These are phyloP conservation scores for Pseudogymnoascus sp. DNA, from an alignment of 2,329 filamentous ascomycete species.

Conservation along the genomic window DNA sequence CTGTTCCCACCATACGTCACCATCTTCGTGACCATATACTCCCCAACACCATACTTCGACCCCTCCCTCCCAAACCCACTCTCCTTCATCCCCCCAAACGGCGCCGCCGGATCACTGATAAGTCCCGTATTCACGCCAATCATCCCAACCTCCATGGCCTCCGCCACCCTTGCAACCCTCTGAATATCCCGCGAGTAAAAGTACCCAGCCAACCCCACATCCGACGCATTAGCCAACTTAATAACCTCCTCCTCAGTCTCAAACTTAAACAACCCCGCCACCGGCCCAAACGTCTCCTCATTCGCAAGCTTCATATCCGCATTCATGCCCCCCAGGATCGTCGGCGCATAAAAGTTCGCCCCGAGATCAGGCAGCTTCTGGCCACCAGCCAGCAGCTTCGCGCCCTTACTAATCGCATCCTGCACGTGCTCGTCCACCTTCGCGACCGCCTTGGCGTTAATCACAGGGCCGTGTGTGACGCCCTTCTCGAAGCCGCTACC, in stretches of 20 bases:
- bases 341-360: constrained; percentile 80
- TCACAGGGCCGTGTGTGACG: constrained; percentile 72
- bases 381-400: constrained; percentile 66
- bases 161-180: constrained; percentile 53
- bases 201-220: constrained; percentile 88
- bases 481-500: constrained; percentile 64
- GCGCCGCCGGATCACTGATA: constrained; percentile 46
- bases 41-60: constrained; percentile 45
- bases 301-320: constrained; percentile 72
- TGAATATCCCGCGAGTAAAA: constrained; percentile 69
- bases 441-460: constrained; percentile 71
- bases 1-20: constrained; percentile 29
- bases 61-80: constrained; percentile 47
- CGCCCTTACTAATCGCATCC: constrained; percentile 73
- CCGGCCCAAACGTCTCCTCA: constrained; percentile 94
- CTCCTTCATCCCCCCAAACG: constrained; percentile 51
- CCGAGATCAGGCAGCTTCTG: constrained; percentile 67
- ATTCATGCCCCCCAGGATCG: constrained; percentile 81
- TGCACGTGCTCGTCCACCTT: constrained; percentile 76
- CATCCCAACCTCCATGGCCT: constrained; percentile 77
- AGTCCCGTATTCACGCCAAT: constrained; percentile 73
- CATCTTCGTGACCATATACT: constrained; percentile 45
- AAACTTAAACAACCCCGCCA: constrained; percentile 85
- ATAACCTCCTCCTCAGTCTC: constrained; percentile 85
- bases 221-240: constrained; percentile 67